Evolutionary conservation across 306 rosid species (phyloP).

Genomic region (Arachis hypogaea): DNA sequence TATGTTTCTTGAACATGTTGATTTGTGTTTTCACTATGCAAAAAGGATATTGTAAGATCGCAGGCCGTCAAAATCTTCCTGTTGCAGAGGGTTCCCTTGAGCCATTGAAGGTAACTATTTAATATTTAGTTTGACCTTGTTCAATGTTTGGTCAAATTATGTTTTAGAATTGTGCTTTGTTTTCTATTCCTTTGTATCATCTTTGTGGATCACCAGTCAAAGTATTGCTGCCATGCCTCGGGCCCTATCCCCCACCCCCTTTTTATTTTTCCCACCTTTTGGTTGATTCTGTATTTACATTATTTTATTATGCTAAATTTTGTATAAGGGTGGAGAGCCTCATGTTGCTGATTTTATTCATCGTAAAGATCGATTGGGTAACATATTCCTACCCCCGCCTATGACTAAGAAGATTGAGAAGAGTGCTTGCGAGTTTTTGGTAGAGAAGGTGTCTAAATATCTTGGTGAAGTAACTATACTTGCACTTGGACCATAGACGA

Average conservation of each 20-base stretch:
- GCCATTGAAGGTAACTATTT: slow-evolving; percentile 78
- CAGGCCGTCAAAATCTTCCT: slow-evolving; percentile 72
- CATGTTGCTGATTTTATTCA: slow-evolving; percentile 83
- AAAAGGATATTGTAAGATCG: slow-evolving; percentile 99
- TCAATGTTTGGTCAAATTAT: neutral
- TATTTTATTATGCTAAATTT: slow-evolving; percentile 27
- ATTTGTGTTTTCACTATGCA: slow-evolving; percentile 62
- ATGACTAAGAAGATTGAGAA: slow-evolving; percentile 61
- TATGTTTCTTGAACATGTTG: slow-evolving; percentile 43
- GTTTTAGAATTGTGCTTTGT: slow-evolving; percentile 27
- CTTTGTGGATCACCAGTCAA: neutral
- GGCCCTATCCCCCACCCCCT: neutral
- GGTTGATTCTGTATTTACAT: slow-evolving; percentile 1
- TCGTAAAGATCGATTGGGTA: slow-evolving; percentile 90
- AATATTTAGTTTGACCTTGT: slow-evolving; percentile 26
- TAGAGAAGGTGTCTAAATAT: slow-evolving; percentile 67
- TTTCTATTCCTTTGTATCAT: neutral
- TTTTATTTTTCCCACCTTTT: neutral
- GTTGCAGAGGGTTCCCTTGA: slow-evolving; percentile 83
- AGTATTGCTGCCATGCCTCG: neutral
- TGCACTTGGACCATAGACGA: slow-evolving; percentile 94
- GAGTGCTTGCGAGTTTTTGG: slow-evolving; percentile 82
- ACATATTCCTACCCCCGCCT: slow-evolving; percentile 64
- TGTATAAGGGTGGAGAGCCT: slow-evolving; percentile 81
- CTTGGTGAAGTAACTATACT: slow-evolving; percentile 90